Evolutionary conservation across 108 stramenopile genomes (phyloP), one percentile per base, ranked within the genome.

Genomic region (Cyclostephanos tholiformis): DNA sequence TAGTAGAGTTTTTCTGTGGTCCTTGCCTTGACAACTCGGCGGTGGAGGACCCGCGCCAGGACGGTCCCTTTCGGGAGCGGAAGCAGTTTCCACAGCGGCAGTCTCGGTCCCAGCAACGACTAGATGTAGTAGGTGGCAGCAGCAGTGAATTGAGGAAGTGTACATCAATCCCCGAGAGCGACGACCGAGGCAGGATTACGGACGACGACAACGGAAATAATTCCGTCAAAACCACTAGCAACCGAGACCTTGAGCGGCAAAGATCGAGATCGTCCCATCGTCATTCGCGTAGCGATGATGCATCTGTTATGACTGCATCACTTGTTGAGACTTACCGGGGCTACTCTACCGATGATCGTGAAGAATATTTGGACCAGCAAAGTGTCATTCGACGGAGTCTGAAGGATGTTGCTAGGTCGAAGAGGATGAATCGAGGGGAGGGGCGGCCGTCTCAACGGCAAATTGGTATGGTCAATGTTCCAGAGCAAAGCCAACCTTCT

Each of bases 301-400:
- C 75, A 35, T 69, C 67, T 8, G 51, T 63, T 22, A 76, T 76
- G 67, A 59, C 58, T 44, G 75, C 75, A 43, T 76, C 75, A 25
- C 39, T 76, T 22, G 52, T 20, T 63, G 67, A 76, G 60, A 76
- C 75, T 32, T 76, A 69, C 67, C 6, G 61, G 75, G 67, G 62
- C 23, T 69, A 60, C 60, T 44, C 20, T 26, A 39, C 66, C 13
- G 48, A 70, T 23, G 76, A 65, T 10, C 26, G 57, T 10, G 56
- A 65, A 41, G 53, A 46, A 20, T 39, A 49, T 51, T 38, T 77
- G 19, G 69, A 71, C 43, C 69, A 66, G 23, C 70, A 77, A 71
- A 61, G 56, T 62, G 77, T 56, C 2, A 72, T 71, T 23, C 36
- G 71, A 44, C 63, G 71, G 32, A 69, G 67, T 43, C 26, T 41